Evolutionary conservation across 768 basidiomycete genomes (phyloP).

Genomic region (Boletus rex-veris): DNA sequence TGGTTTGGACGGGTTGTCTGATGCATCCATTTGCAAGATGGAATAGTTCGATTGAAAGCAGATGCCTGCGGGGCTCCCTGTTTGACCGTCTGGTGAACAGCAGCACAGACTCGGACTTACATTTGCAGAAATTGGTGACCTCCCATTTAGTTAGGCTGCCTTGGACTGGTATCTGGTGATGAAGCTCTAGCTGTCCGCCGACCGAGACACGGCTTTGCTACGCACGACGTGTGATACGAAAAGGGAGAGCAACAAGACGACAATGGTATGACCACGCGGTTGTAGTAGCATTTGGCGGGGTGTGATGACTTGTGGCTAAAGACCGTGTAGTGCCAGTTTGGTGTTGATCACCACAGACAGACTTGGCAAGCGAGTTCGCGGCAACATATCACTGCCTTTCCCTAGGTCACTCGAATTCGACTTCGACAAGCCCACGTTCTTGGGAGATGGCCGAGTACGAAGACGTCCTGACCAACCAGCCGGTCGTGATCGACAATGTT

Average conservation of each 20-base stretch:
- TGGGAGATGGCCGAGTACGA: conserved; percentile 78
- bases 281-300: conserved; percentile 10
- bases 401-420: conserved; percentile 1
- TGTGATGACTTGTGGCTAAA: conserved; percentile 15
- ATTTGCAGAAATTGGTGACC: conserved; percentile 90
- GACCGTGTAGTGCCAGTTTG: background rate
- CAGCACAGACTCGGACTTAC: conserved; percentile 35
- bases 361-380: background rate
- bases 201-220: conserved; percentile 9
- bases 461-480: conserved; percentile 96
- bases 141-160: conserved; percentile 73
- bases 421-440: conserved; percentile 10
- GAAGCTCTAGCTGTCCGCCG: conserved; percentile 9
- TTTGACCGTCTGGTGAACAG: background rate
- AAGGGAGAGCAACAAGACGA: conserved; percentile 18
- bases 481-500: conserved; percentile 98
- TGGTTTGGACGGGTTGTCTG: conserved; percentile 84
- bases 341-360: conserved; percentile 1
- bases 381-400: conserved; percentile 5
- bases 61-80: conserved; percentile 56
- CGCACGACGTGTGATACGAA: conserved; percentile 24
- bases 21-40: conserved; percentile 75
- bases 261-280: conserved; percentile 8
- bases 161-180: conserved; percentile 36
- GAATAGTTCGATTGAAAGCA: conserved; percentile 87